Evolutionary conservation across 768 basidiomycete genomes (phyloP), one percentile per base, ranked within the genome.

Genomic region (Calocera viscosa): DNA sequence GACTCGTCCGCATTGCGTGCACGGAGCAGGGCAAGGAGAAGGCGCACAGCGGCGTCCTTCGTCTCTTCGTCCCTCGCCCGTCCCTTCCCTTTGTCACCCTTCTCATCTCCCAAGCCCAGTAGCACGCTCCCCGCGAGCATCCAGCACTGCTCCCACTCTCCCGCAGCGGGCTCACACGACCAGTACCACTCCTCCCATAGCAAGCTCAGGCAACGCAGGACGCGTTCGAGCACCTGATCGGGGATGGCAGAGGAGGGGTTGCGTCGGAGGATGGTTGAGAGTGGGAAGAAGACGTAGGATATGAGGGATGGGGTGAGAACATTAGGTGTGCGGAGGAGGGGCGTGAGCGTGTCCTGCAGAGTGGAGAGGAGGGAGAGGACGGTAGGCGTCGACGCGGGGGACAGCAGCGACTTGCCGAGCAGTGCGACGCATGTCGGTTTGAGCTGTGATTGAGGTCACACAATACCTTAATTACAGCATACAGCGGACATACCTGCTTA

Each of bases 131-230:
- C 82, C 69, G 81, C 87, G 17, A 91, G 78, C 79, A 86, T 88
- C 74, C 94, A 90, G 28, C 93, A 77, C 72, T 96, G 92, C 72
- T 89, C 86, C 93, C 93, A 94, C 30, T 85, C 53, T 32, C 53
- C 53, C 30, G 11, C 75, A 65, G 79, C 79, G 39, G 83, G 63
- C 53, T 91, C 90, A 73, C 87, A 86, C 22, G 79, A 78, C 89
- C 89, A 90, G 90, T 91, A 94, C 87, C 90, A 91, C n/a, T 80
- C 77, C 22, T 85, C 81, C 69, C 82, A 84, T 28, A 97, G 79
- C 1, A 82, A 71, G 1, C 78, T 73, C 33, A 95, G 77, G 14
- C 83, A 77, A 28, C 79, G 71, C 67, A 96, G 79, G 24, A 93
- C 75, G 66, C 82, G 84, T 76, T 96, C 91, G 60, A 95, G 77